These are phyloP conservation scores for Centrapalus pauciflorus DNA, from an alignment of 129 eudicot genomes.

Conservation along the genomic window DNA sequence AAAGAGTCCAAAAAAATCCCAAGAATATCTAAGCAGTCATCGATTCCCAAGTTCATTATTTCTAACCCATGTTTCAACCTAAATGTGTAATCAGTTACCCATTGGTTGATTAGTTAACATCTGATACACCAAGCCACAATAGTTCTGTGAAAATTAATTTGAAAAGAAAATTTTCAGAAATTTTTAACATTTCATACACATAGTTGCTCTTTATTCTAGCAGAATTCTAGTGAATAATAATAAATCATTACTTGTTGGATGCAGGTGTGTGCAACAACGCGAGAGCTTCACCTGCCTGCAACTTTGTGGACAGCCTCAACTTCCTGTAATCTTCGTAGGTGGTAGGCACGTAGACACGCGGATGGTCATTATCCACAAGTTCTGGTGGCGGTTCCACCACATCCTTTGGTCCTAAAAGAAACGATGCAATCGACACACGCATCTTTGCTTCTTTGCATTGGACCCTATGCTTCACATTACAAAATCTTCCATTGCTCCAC, in stretches of 20 bases:
- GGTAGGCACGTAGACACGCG: constrained; percentile 47
- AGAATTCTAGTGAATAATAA: no score
- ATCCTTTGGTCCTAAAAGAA: constrained; percentile 63
- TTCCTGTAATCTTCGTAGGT: constrained; percentile 50
- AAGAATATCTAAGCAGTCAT: no score
- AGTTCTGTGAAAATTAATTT: no score
- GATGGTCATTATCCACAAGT: constrained; percentile 52
- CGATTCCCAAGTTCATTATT: no score
- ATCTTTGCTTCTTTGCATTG: constrained; percentile 54
- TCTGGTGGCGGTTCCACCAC: constrained; percentile 49
- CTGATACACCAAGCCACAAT: no score
- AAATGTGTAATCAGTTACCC: no score
- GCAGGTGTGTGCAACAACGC: constrained; percentile 27
- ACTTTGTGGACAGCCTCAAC: constrained; percentile 33
- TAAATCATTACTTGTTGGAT: constrained; percentile 6
- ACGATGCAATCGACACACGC: constrained; percentile 69
- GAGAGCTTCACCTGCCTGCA: constrained; percentile 70
- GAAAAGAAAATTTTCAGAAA: no score
- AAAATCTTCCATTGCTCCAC: constrained; percentile 80
- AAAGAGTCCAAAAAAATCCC: no score
- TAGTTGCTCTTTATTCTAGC: no score
- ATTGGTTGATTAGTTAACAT: no score
- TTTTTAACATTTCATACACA: no score
- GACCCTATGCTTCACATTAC: constrained; percentile 70
- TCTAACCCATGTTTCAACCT: no score